Percentiles rank a stretch among this genome's conserved stretches.
phyloP scores from a whole-genome alignment of 1,284 basidiomycete species.

The Afroboletus lepidellus region DNA sequence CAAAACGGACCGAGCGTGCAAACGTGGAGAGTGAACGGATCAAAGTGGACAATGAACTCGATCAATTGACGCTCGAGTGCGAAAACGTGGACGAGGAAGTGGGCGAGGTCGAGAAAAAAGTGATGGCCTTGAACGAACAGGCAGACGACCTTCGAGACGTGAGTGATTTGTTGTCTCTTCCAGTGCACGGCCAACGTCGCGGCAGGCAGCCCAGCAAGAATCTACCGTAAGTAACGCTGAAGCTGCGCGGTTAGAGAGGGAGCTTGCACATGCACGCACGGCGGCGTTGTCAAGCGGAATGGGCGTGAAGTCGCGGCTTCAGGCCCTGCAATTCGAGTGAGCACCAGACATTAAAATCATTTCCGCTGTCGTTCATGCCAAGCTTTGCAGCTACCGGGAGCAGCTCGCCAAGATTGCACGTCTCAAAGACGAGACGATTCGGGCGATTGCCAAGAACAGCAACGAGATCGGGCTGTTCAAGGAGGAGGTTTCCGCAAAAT shows the following conservation, averaged over 20 bases:
- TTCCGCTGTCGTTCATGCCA: constrained; percentile 3
- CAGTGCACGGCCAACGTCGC: constrained; percentile 5
- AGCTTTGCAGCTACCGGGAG: constrained; percentile 59
- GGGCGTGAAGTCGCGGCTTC: constrained; percentile 73
- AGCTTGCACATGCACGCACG: constrained; percentile 66
- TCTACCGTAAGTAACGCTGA: constrained; percentile 60
- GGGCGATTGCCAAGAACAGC: constrained; percentile 77
- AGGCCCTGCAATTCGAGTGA: constrained; percentile 63
- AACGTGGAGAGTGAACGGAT: constrained; percentile 71
- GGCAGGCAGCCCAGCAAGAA: constrained; percentile 72
- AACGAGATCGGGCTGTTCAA: constrained; percentile 78
- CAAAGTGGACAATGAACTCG: constrained; percentile 75
- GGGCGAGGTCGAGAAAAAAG: constrained; percentile 66
- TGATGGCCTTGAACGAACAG: constrained; percentile 64
- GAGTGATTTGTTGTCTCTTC: constrained; percentile 28
- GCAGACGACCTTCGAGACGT: constrained; percentile 78
- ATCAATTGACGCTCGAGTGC: constrained; percentile 71
- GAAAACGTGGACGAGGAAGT: constrained; percentile 77
- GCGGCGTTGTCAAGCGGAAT: constrained; percentile 75
- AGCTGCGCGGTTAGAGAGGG: constrained; percentile 61
- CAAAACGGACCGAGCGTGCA: constrained; percentile 65
- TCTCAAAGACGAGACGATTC: constrained; percentile 71
- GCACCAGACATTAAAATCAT: constrained; percentile 8
- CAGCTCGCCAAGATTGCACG: constrained; percentile 70
- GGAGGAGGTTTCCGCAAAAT: constrained; percentile 65